Conservation (phyloP, 257 asterid species). For the Ballota nigra region DNA sequence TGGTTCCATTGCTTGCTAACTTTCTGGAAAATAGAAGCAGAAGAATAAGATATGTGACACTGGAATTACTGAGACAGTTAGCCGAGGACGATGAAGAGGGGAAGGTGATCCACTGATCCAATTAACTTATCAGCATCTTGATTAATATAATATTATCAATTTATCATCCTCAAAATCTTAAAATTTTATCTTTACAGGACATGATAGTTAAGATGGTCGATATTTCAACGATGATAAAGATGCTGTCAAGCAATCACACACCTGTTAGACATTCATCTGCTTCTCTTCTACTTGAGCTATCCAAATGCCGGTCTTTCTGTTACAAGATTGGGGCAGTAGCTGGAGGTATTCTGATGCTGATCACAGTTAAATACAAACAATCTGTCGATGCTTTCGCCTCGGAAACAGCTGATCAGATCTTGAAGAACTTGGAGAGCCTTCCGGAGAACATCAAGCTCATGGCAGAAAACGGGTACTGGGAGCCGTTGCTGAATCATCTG, state of each 20-base stretch:
- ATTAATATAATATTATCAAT: background rate
- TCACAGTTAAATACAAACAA: conserved; percentile 54
- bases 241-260: conserved; percentile 59
- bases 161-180: background rate
- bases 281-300: conserved; percentile 54
- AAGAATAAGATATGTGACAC: conserved; percentile 40
- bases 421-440: conserved; percentile 62
- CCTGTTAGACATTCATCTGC: conserved; percentile 64
- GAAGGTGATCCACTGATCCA: conserved; percentile 31
- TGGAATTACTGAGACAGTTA: conserved; percentile 48
- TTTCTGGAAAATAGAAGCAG: conserved; percentile 55
- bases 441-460: conserved; percentile 65
- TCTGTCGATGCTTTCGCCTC: conserved; percentile 49
- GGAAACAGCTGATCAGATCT: conserved; percentile 52
- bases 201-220: conserved; percentile 44
- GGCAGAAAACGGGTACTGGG: conserved; percentile 86
- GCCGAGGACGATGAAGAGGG: conserved; percentile 70
- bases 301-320: conserved; percentile 41
- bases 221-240: conserved; percentile 43
- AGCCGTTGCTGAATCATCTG: conserved; percentile 62
- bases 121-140: background rate
- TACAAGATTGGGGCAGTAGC: conserved; percentile 46
- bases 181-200: conserved; percentile 40
- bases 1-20: conserved; percentile 56
- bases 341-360: conserved; percentile 74